Conservation (phyloP, 2,329 filamentous ascomycete species). For the Ceratocystiopsis minuta region DNA sequence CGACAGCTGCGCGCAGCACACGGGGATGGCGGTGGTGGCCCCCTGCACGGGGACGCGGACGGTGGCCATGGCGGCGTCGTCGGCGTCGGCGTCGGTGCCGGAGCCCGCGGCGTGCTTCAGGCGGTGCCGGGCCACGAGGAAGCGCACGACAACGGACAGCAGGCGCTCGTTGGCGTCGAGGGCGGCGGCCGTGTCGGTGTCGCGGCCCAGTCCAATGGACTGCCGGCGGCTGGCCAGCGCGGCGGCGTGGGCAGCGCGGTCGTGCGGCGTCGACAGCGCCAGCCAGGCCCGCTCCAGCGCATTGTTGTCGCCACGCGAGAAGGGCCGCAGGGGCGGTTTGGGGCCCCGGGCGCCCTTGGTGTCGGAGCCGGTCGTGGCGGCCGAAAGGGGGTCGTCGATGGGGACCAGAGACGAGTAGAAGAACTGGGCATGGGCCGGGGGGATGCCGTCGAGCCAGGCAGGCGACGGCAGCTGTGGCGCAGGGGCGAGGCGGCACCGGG, state of each 20-base stretch:
- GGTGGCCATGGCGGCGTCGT: constrained; percentile 13
- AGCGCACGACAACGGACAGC: constrained; percentile 21
- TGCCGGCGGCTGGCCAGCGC: constrained; percentile 17
- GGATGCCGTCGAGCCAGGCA: constrained; percentile 28
- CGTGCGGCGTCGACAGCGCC: constrained; percentile 31
- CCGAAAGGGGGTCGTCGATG: constrained; percentile 76
- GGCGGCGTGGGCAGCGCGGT: constrained; percentile 28
- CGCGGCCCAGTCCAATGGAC: constrained; percentile 16
- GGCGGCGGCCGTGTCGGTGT: constrained; percentile 16
- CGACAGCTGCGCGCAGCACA: constrained; percentile 31
- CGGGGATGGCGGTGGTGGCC: constrained; percentile 11
- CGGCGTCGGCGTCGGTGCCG: constrained; percentile 16
- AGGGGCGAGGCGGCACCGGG: constrained; percentile 38
- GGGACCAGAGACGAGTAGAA: constrained; percentile 72
- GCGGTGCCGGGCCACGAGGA: constrained; percentile 27
- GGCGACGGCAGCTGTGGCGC: constrained; percentile 20
- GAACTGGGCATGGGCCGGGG: constrained; percentile 52
- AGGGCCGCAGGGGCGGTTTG: constrained; percentile 53
- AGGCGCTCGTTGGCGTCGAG: too few species aligned
- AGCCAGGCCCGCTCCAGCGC: constrained; percentile 66
- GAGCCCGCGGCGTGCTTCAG: constrained; percentile 25
- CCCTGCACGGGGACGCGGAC: constrained; percentile 3
- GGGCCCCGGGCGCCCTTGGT: constrained; percentile 10
- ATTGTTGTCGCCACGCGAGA: constrained; percentile 61
- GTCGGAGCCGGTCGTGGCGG: constrained; percentile 20